A percentile compares a stretch with the other conserved stretches of the same genome.
Conservation (phyloP, 129 eudicot species). For the Mikania micrantha region DNA sequence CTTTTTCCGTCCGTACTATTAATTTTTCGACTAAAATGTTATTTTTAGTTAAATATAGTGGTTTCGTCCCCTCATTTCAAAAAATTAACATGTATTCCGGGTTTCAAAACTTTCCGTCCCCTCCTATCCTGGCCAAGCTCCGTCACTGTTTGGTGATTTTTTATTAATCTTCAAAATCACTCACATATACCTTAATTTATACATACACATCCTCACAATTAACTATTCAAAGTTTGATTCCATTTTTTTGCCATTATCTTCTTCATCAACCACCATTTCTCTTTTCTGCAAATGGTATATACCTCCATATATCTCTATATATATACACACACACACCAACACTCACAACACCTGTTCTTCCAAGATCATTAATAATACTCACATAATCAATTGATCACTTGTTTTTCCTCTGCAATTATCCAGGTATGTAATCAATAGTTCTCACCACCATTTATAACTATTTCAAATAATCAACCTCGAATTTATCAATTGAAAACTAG, state of each 20-base stretch:
- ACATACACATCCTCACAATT: neutral
- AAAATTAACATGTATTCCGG: too few species aligned
- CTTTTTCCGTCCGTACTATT: too few species aligned
- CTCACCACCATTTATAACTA: neutral
- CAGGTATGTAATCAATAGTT: constrained; percentile 12
- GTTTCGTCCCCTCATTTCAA: too few species aligned
- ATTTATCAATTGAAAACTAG: too few species aligned
- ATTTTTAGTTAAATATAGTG: too few species aligned
- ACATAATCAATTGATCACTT: neutral
- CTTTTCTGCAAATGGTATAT: neutral
- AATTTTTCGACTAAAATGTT: too few species aligned
- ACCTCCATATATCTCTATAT: constrained; percentile 14
- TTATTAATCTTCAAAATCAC: neutral
- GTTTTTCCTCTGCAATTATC: neutral
- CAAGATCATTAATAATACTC: neutral
- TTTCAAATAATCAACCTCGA: too few species aligned
- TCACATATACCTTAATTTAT: constrained; percentile 9
- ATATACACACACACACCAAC: neutral
- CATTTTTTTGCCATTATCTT: constrained; percentile 10
- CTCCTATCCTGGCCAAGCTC: too few species aligned
- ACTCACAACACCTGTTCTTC: constrained; percentile 1
- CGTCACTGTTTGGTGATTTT: too few species aligned
- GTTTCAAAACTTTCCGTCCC: too few species aligned
- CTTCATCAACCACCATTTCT: constrained; percentile 31
- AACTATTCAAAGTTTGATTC: constrained; percentile 6